Conservation (phyloP, 2,329 filamentous ascomycete species). For the Juglanconis juglandina region DNA sequence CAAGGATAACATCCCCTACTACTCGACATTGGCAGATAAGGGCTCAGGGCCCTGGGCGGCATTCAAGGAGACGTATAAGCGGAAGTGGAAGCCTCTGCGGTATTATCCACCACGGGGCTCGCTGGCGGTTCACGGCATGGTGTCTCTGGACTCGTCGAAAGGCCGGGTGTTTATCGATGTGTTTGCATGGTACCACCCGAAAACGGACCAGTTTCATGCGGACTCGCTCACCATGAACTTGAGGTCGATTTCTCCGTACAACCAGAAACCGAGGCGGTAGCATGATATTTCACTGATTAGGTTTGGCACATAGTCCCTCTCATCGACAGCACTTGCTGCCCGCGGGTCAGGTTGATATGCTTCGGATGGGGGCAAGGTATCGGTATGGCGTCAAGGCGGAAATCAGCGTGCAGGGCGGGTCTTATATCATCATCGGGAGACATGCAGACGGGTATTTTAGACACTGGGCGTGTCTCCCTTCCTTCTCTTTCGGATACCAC, state of each 20-base stretch:
- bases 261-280: constrained; percentile 15
- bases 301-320: not conserved
- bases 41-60: constrained; percentile 32
- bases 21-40: constrained; percentile 24
- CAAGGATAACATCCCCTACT: constrained; percentile 22
- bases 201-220: constrained; percentile 43
- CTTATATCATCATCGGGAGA: not conserved
- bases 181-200: constrained; percentile 53
- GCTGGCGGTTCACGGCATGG: constrained; percentile 50
- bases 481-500: constrained; percentile 13
- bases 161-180: constrained; percentile 50
- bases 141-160: constrained; percentile 48
- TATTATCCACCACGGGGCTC: constrained; percentile 47
- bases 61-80: constrained; percentile 30
- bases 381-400: constrained; percentile 6
- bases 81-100: constrained; percentile 41
- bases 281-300: not conserved
- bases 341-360: not conserved
- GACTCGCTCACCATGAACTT: constrained; percentile 36
- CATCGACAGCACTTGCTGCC: not conserved
- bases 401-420: not conserved
- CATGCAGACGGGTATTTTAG: not conserved
- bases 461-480: constrained; percentile 2
- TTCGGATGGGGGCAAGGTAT: not conserved
- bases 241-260: constrained; percentile 24